These are phyloP conservation scores for Chytriomyces confervae DNA, from an alignment of 192 early-diverging fungal species.

Conservation along the genomic window DNA sequence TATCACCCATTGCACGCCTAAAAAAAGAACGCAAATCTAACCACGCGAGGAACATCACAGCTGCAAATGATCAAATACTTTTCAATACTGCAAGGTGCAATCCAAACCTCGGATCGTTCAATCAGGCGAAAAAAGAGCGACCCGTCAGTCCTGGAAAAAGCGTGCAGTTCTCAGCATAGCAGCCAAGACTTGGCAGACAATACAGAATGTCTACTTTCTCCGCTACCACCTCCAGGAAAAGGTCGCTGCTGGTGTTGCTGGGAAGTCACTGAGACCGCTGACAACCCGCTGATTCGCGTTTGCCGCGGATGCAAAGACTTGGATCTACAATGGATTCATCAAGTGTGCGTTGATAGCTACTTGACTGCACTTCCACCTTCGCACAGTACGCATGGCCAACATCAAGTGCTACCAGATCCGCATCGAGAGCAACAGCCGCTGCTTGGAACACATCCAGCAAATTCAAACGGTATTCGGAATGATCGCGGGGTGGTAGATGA, in stretches of 20 bases:
- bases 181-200: neutral
- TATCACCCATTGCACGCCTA: too few species aligned
- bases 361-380: slow-evolving; percentile 47
- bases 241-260: slow-evolving; percentile 49
- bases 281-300: slow-evolving; percentile 55
- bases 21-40: too few species aligned
- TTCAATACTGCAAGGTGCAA: too few species aligned
- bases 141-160: slow-evolving; percentile 4
- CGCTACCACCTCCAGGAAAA: slow-evolving; percentile 4
- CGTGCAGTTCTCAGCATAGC: neutral
- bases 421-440: slow-evolving; percentile 15
- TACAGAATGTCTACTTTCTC: neutral
- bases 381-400: neutral
- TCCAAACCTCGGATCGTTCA: neutral
- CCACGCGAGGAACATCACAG: too few species aligned
- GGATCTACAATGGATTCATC: slow-evolving; percentile 61
- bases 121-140: slow-evolving; percentile 9
- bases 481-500: neutral
- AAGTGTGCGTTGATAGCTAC: slow-evolving; percentile 54
- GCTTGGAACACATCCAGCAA: neutral
- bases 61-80: too few species aligned
- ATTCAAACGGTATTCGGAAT: neutral
- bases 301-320: slow-evolving; percentile 60
- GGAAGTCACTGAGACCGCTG: slow-evolving; percentile 32
- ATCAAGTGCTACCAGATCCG: neutral